Conservation (phyloP, 2,329 filamentous ascomycete species). For the Graphilbum ipis-grandicollis region DNA sequence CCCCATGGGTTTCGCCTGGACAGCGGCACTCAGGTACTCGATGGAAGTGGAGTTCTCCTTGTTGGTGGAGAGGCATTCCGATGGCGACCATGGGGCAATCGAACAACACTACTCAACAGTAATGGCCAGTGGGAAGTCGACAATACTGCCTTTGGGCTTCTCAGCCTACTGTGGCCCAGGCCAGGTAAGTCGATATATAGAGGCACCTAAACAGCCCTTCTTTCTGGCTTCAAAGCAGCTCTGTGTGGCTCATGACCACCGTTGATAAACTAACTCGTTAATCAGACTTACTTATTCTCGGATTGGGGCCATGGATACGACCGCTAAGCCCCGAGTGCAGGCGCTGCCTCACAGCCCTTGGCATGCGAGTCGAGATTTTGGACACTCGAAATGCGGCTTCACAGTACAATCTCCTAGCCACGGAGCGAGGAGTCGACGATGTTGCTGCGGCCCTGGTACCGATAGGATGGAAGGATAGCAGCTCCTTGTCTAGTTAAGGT, state of each 20-base stretch:
- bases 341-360: conserved; percentile 54
- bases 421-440: conserved; percentile 70
- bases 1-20: conserved; percentile 74
- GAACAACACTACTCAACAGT: conserved; percentile 43
- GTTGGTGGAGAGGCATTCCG: conserved; percentile 74
- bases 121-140: conserved; percentile 71
- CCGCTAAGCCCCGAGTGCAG: conserved; percentile 64
- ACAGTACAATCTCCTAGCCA: conserved; percentile 90
- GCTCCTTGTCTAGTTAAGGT: neutral
- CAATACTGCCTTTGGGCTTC: conserved; percentile 52
- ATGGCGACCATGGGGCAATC: conserved; percentile 62
- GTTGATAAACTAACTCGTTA: conserved; percentile 1
- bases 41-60: conserved; percentile 42
- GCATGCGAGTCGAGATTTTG: conserved; percentile 72
- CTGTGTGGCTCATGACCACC: neutral
- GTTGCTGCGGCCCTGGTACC: conserved; percentile 81
- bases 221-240: no score
- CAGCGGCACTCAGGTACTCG: conserved; percentile 53
- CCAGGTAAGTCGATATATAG: conserved; percentile 48
- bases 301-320: conserved; percentile 57
- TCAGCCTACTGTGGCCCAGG: conserved; percentile 71
- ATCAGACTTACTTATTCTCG: conserved; percentile 74
- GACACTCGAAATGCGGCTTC: conserved; percentile 89
- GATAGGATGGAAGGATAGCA: conserved; percentile 57
- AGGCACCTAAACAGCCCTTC: no score